A percentile compares a stretch with the other conserved stretches of the same genome.
Conservation (phyloP, 2,329 filamentous ascomycete species). For the Helotiales sp. region DNA sequence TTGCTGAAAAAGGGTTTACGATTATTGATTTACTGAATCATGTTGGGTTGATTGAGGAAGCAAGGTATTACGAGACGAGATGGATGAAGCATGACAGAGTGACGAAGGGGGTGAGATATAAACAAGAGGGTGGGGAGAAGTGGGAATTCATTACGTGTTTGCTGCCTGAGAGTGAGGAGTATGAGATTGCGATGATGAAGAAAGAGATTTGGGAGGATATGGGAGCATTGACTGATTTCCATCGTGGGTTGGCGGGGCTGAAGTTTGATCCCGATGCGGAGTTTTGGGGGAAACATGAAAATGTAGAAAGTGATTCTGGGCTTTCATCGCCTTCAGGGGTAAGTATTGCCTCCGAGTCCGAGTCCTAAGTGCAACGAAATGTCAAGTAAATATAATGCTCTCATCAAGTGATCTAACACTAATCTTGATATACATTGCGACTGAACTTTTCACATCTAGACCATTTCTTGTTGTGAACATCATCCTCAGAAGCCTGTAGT, state of each 20-base stretch:
- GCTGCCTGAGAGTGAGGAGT: background rate
- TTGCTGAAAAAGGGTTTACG: conserved; percentile 16
- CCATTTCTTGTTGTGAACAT: background rate
- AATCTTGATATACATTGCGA: too few species aligned
- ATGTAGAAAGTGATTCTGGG: too few species aligned
- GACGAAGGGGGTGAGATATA: background rate
- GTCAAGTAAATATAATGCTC: too few species aligned
- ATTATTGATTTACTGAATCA: conserved; percentile 15
- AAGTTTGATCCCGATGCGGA: background rate
- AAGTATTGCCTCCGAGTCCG: too few species aligned
- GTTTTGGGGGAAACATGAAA: background rate
- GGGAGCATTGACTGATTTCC: background rate
- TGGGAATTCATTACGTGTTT: background rate
- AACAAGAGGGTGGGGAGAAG: background rate
- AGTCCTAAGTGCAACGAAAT: too few species aligned
- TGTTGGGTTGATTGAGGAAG: conserved; percentile 7
- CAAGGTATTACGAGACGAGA: conserved; percentile 1
- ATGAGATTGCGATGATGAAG: background rate
- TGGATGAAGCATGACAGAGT: background rate
- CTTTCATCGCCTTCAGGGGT: too few species aligned
- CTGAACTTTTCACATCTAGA: too few species aligned
- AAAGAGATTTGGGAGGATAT: background rate
- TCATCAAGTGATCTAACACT: too few species aligned
- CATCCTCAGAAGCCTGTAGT: background rate
- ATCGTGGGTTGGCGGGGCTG: too few species aligned